Conservation (phyloP, 2,329 filamentous ascomycete species). For the Emmonsiellopsis sp. region DNA sequence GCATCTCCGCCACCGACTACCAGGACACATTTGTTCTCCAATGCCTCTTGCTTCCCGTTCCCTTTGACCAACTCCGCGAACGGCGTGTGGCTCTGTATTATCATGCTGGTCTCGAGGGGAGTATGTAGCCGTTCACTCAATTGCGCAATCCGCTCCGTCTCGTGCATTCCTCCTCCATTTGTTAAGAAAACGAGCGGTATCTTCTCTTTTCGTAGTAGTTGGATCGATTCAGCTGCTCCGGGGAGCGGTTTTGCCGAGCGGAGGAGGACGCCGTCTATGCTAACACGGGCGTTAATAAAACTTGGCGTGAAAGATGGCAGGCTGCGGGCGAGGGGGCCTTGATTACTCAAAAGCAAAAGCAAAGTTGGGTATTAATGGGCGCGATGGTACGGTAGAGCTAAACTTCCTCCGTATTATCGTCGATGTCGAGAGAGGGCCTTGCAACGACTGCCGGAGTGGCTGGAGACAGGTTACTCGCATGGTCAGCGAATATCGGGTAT, state of each 20-base stretch:
- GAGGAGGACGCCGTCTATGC: conserved; percentile 91
- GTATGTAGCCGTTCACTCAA: conserved; percentile 59
- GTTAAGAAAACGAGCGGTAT: conserved; percentile 93
- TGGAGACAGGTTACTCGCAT: neutral
- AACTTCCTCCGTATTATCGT: conserved; percentile 3
- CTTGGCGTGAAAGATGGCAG: neutral
- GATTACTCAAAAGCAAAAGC: conserved; percentile 39
- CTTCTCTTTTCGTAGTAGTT: conserved; percentile 60
- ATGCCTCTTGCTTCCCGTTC: conserved; percentile 42
- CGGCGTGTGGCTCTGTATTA: conserved; percentile 87
- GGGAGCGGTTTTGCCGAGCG: conserved; percentile 71
- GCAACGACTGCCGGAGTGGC: neutral
- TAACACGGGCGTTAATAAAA: conserved; percentile 20
- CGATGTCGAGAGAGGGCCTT: neutral
- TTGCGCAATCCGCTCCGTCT: conserved; percentile 62
- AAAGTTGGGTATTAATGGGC: conserved; percentile 25
- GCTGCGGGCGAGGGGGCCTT: neutral
- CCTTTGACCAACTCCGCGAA: conserved; percentile 63
- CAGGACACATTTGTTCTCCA: conserved; percentile 59
- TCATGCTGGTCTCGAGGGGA: conserved; percentile 56
- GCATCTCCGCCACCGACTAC: conserved; percentile 63
- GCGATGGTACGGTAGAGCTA: conserved; percentile 1
- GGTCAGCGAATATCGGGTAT: neutral
- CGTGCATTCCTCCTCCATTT: conserved; percentile 84
- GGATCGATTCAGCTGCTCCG: conserved; percentile 64